Evolutionary conservation across 139 green algal genomes (phyloP).

Genomic region (Picochlorum sp.): DNA sequence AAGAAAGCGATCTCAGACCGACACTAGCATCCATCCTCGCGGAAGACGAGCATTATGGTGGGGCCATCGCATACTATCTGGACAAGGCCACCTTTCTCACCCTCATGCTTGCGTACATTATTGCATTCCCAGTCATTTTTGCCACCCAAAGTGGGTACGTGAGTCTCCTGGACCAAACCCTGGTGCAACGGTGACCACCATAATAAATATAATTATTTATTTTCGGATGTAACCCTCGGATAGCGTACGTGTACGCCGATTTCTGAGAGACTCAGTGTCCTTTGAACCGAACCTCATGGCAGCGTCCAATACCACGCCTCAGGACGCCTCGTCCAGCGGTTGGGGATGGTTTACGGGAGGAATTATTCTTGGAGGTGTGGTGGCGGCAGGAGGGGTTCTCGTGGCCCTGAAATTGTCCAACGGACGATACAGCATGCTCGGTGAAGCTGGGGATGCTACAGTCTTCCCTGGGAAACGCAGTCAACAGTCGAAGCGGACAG

Average conservation of each 20-base stretch:
- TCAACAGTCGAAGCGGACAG: too few relatives aligned
- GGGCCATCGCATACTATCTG: not conserved
- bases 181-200: too few relatives aligned
- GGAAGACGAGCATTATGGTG: not conserved
- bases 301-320: not conserved
- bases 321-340: not conserved
- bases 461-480: conserved; percentile 2
- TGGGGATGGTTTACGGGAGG: conserved; percentile 29
- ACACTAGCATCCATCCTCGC: not conserved
- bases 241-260: too few relatives aligned
- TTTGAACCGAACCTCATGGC: not conserved
- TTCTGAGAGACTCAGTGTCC: too few relatives aligned
- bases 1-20: not conserved
- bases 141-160: not conserved
- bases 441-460: not conserved
- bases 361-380: conserved; percentile 29
- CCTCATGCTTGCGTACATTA: not conserved
- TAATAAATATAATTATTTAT: too few relatives aligned
- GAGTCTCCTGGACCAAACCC: too few relatives aligned
- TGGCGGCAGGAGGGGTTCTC: conserved; percentile 35
- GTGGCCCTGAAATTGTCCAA: conserved; percentile 20
- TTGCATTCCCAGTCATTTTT: not conserved
- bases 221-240: too few relatives aligned
- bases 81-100: not conserved
- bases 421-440: not conserved